These are phyloP conservation scores for Amborella trichopoda DNA, from an alignment of 164 flowering plant genomes.

Conservation along the genomic window DNA sequence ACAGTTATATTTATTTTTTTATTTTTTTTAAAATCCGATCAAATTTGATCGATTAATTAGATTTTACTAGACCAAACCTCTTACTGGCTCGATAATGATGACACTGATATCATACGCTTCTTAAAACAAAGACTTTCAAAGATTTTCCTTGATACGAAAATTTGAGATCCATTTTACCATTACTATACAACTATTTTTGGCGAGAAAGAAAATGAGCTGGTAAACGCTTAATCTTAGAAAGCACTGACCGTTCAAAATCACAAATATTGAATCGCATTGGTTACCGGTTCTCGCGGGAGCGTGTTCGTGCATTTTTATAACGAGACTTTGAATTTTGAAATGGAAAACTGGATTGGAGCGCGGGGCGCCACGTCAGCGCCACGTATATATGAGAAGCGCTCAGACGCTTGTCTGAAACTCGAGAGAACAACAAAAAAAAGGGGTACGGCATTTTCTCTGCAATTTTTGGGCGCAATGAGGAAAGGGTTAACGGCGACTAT, in stretches of 20 bases:
- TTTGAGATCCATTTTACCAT: not conserved
- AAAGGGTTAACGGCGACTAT: constrained; percentile 4
- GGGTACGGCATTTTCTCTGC: constrained; percentile 8
- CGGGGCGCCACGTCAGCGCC: not conserved
- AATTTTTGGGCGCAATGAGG: not conserved
- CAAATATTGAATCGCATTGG: no score
- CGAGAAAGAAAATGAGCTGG: not conserved
- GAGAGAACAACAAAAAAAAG: constrained; percentile 2
- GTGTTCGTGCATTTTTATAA: no score
- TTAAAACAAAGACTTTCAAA: not conserved
- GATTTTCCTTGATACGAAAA: not conserved
- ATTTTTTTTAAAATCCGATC: not conserved
- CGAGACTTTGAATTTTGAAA: not conserved
- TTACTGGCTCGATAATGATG: not conserved
- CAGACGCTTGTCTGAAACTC: not conserved
- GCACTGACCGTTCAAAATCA: not conserved
- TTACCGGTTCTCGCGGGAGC: no score
- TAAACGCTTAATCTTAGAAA: not conserved
- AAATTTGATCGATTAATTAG: not conserved
- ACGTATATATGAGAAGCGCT: not conserved
- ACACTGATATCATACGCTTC: not conserved
- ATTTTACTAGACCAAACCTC: not conserved
- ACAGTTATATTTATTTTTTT: not conserved
- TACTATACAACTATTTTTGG: no score
- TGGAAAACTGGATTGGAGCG: no score